Base-by-base conservation (phyloP, 2,329 filamentous ascomycete genomes). In the Trichoderma polysporum region DNA sequence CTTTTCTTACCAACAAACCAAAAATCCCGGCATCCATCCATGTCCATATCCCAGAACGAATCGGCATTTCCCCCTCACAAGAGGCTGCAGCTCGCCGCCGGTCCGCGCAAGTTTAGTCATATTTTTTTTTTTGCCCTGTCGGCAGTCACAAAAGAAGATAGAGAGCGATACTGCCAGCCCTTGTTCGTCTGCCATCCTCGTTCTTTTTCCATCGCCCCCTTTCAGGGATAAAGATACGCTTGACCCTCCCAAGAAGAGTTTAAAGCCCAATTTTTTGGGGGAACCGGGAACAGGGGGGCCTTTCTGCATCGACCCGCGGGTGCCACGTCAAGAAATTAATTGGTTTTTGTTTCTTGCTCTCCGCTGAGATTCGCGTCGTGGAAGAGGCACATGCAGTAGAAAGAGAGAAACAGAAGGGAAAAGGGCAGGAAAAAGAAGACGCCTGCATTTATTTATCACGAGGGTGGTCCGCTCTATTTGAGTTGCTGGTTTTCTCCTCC, bases 201-300 rank as follows among this genome's bases (percentile, higher is more conserved):
- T 33, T 31, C 10, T 29, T 54, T 29, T 31, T 22, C 19, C 17
- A 10, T 60, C 15, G 22, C 59, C 61, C 60, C 61, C 50, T 64
- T 64, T 56, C 60, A 64, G 27, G 60, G 50, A 33, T 56, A 64
- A 52, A 64, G 60, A 64, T 64, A 64, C 60, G 60, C 60, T 64
- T 47, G 60, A 37, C 37, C 60, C 41, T 45, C 49, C 50, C 47
- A 33, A 35, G 60, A 56, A 41, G 37, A 45, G 58, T 39, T 45
- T 39, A 29, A 61, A 50, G 54, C 58, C 27, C 19, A 2, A 10
- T 17, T 45, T 22, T 45, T 22, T 45, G 22, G 41, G 22, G 33
- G 22, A 47, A 22, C 58, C 58, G 10, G 58, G 22, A 29, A 35
- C 17, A 6, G 52, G 52, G 17, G 49, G 25, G 13, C n/a, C 17